Conservation (phyloP, 2,329 filamentous ascomycete species). For the Nigrospora sphaerica region DNA sequence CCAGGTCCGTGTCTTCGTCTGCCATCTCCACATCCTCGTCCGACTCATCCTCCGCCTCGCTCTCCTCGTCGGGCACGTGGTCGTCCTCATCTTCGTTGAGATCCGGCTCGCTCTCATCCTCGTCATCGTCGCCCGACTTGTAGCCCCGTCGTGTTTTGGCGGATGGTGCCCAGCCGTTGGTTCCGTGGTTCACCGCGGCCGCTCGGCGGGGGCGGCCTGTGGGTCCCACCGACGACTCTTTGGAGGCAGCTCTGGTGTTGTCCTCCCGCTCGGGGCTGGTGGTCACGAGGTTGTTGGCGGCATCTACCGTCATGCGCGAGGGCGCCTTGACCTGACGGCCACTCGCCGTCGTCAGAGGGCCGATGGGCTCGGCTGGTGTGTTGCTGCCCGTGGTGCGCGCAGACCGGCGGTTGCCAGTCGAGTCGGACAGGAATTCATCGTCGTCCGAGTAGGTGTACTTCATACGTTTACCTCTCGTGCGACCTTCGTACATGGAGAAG, state of each 20-base stretch:
- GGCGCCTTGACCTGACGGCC: constrained; percentile 76
- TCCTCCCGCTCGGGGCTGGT: constrained; percentile 26
- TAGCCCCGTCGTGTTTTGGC: constrained; percentile 38
- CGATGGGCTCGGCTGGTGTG: constrained; percentile 62
- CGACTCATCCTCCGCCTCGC: constrained; percentile 50
- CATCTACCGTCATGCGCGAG: constrained; percentile 57
- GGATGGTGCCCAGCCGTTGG: constrained; percentile 37
- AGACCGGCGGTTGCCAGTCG: constrained; percentile 55
- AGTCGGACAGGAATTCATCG: constrained; percentile 63
- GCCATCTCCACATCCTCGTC: constrained; percentile 46
- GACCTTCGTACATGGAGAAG: constrained; percentile 91
- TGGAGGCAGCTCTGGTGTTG: constrained; percentile 18
- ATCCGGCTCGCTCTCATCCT: constrained; percentile 26
- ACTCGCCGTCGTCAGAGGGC: constrained; percentile 67
- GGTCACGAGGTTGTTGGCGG: constrained; percentile 36
- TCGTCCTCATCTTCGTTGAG: constrained; percentile 65
- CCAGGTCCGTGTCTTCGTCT: constrained; percentile 46
- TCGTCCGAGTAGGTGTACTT: constrained; percentile 96
- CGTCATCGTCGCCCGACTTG: constrained; percentile 47
- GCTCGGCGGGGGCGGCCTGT: constrained; percentile 44
- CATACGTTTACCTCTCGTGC: constrained; percentile 90
- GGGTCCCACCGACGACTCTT: constrained; percentile 32
- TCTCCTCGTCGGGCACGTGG: constrained; percentile 53
- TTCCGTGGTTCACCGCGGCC: constrained; percentile 40
- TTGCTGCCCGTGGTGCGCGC: constrained; percentile 67